Evolutionary conservation across 2,329 filamentous ascomycete species (phyloP).

Genomic region (Diaporthe capsici): DNA sequence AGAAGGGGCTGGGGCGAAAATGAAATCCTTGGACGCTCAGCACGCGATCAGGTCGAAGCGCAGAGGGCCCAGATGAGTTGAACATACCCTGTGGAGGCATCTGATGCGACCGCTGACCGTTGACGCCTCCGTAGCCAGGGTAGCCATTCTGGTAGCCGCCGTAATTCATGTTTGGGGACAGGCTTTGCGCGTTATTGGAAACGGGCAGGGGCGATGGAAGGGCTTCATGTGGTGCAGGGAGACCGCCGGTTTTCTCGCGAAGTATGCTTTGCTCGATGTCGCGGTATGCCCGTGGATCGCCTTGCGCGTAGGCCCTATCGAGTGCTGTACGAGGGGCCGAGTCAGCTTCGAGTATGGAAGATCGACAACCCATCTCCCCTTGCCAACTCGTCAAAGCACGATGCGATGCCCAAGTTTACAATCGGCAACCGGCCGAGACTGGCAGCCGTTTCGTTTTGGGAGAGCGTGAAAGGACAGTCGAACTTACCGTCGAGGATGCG

Average conservation of each 20-base stretch:
- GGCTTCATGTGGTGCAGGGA: slow-evolving; percentile 25
- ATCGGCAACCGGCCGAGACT: background rate
- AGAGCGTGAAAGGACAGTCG: slow-evolving; percentile 3
- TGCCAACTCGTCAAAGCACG: background rate
- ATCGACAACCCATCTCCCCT: background rate
- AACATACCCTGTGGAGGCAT: slow-evolving; percentile 38
- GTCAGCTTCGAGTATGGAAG: slow-evolving; percentile 31
- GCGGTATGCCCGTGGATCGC: slow-evolving; percentile 28
- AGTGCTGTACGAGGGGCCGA: slow-evolving; percentile 36
- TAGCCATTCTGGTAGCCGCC: slow-evolving; percentile 37
- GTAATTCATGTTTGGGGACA: slow-evolving; percentile 34
- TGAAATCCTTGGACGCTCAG: slow-evolving; percentile 45
- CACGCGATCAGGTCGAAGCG: slow-evolving; percentile 29
- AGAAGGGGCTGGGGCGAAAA: slow-evolving; percentile 88
- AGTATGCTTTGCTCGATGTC: slow-evolving; percentile 37
- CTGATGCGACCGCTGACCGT: slow-evolving; percentile 37
- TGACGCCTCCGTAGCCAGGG: slow-evolving; percentile 30
- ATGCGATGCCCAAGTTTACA: background rate
- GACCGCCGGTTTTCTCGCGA: slow-evolving; percentile 37
- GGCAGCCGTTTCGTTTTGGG: background rate
- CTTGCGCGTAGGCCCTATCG: slow-evolving; percentile 32
- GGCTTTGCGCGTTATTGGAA: slow-evolving; percentile 31
- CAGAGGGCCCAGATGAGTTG: background rate
- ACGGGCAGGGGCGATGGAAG: slow-evolving; percentile 21
- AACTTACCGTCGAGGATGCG: slow-evolving; percentile 84